A percentile compares a stretch with the other conserved stretches of the same genome.
phyloP scores from a whole-genome alignment of 225 moss, liverwort and hornwort genomes.

The Bryoerythrophyllum caledonicum region DNA sequence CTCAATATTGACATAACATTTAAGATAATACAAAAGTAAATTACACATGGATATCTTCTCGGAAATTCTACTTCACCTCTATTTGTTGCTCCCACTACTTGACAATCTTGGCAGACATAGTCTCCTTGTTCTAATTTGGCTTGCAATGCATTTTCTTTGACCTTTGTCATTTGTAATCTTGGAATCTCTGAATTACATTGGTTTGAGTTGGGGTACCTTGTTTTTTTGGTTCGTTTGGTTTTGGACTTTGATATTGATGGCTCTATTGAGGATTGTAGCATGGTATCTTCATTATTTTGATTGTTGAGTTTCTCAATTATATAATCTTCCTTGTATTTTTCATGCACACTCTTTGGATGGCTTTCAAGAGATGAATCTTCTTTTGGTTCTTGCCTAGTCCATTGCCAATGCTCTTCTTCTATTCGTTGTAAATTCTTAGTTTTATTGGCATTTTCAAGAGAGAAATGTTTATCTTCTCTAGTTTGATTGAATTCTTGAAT shows the following conservation, averaged over 20 bases:
- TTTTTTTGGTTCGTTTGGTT: neutral
- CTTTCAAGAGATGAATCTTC: neutral
- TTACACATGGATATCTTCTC: neutral
- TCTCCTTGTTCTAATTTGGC: neutral
- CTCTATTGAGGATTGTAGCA: neutral
- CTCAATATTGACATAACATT: constrained; percentile 34
- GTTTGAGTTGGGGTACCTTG: neutral
- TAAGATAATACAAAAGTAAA: constrained; percentile 33
- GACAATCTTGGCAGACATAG: constrained; percentile 28
- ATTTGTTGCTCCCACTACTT: neutral
- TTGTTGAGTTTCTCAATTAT: neutral
- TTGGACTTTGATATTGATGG: neutral
- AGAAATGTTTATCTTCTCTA: neutral
- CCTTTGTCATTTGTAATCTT: constrained; percentile 4
- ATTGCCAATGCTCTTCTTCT: constrained; percentile 18
- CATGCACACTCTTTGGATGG: neutral
- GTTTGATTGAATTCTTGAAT: neutral
- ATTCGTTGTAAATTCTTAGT: neutral
- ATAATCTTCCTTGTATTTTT: no score
- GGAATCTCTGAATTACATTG: neutral
- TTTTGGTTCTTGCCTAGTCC: neutral
- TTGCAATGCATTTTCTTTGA: constrained; percentile 33
- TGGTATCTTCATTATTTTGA: neutral
- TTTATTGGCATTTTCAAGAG: neutral
- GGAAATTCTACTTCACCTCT: neutral